Percentiles rank a stretch among this genome's conserved stretches.
Evolutionary conservation across 1,284 basidiomycete genomes (phyloP).

Genomic region (Boletus sp.): DNA sequence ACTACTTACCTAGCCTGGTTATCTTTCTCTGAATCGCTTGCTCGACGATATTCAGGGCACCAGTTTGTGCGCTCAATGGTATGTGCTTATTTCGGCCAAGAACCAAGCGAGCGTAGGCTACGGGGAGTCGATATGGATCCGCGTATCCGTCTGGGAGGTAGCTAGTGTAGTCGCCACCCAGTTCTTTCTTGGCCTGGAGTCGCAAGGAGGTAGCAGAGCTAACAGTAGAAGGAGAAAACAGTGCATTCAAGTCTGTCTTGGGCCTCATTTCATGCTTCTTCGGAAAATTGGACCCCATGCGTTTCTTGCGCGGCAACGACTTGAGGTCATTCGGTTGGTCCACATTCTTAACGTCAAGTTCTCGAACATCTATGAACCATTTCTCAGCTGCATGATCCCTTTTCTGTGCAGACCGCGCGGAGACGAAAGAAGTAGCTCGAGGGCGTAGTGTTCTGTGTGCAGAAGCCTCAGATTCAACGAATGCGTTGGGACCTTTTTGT

Average conservation of each 20-base stretch:
- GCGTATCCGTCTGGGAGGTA: constrained; percentile 32
- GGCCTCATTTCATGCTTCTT: constrained; percentile 25
- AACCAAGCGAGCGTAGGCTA: constrained; percentile 39
- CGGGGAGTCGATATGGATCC: constrained; percentile 28
- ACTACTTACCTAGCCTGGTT: constrained; percentile 14
- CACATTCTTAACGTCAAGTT: constrained; percentile 17
- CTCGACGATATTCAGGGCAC: constrained; percentile 33
- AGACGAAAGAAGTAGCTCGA: constrained; percentile 23
- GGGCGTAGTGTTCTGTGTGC: neutral
- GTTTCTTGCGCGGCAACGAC: constrained; percentile 9
- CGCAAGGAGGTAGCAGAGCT: constrained; percentile 9
- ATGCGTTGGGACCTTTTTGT: neutral
- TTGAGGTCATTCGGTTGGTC: constrained; percentile 1
- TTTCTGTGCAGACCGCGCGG: constrained; percentile 21
- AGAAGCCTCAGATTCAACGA: neutral
- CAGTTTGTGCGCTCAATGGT: constrained; percentile 32
- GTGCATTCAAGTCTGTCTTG: constrained; percentile 22
- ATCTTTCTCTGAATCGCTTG: constrained; percentile 13
- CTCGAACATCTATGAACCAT: constrained; percentile 23
- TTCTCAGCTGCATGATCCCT: constrained; percentile 25
- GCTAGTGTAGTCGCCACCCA: constrained; percentile 50
- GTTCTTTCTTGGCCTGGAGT: constrained; percentile 34
- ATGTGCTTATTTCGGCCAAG: constrained; percentile 44
- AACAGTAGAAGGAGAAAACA: constrained; percentile 20
- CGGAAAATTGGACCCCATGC: neutral